Evolutionary conservation across 2,329 filamentous ascomycete species (phyloP), one percentile per base, ranked within the genome.

Genomic region (Stenocarpella maydis): DNA sequence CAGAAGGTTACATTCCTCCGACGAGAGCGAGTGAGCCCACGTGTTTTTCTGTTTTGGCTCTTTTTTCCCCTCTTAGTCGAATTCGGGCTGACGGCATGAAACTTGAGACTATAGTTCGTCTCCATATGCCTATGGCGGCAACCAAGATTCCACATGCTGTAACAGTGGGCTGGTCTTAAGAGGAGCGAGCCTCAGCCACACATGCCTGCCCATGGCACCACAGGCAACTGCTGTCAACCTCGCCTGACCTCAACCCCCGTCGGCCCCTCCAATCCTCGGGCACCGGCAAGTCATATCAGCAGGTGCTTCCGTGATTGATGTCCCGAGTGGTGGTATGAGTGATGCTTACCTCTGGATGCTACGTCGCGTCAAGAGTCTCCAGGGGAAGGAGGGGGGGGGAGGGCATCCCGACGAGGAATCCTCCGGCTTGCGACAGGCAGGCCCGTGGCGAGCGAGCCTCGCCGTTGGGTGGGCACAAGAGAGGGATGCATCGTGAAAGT

Each of bases 1-100:
- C 37, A 63, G 58, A 49, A 63, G 28, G 58, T 63, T 63, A 37
- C 58, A n/a, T 49, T 17, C 10, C n/a, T 12, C n/a, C 28, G 43
- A 37, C 10, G 52, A n/a, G 9, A 37, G n/a, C n/a, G n/a, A 19
- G 14, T 24, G 31, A 24, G 6, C 12, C 24, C n/a, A 34, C 4
- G 15, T 49, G n/a, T 37, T 21, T 2, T n/a, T n/a, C n/a, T n/a
- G n/a, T n/a, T n/a, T n/a, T n/a, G n/a, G n/a, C n/a, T n/a, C n/a
- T n/a, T n/a, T n/a, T n/a, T n/a, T n/a, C n/a, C n/a, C n/a, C n/a
- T n/a, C n/a, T n/a, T 21, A 10, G 17, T 17, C 12, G 34, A 24
- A 31, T 12, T 7, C 26, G 12, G 12, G 26, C 58, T 63, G 43
- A 49, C 41, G 8, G 12, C 19, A 31, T 47, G 14, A 21, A 37